phyloP scores from a whole-genome alignment of 2,329 filamentous ascomycete species.

The Byssothecium circinans region DNA sequence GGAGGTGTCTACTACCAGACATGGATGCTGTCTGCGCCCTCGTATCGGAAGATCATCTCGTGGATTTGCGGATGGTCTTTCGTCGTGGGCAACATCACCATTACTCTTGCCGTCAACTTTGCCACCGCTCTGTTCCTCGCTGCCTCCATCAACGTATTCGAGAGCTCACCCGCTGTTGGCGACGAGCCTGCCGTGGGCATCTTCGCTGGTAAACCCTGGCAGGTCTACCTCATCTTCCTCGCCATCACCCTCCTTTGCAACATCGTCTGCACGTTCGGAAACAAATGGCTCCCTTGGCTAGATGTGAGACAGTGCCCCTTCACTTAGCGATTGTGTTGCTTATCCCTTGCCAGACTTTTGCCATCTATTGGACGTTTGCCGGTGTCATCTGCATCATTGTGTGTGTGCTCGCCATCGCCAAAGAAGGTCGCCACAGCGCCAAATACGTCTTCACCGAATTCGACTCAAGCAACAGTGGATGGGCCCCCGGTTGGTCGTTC shows the following conservation, averaged over 20 bases:
- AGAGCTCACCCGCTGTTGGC: slow-evolving; percentile 49
- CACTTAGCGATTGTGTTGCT: slow-evolving; percentile 12
- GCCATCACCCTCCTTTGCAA: slow-evolving; percentile 55
- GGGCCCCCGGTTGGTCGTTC: slow-evolving; percentile 72
- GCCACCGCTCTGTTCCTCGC: slow-evolving; percentile 62
- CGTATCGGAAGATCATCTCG: slow-evolving; percentile 64
- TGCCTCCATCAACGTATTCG: slow-evolving; percentile 59
- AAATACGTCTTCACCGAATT: slow-evolving; percentile 69
- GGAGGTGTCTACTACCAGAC: slow-evolving; percentile 80
- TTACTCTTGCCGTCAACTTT: slow-evolving; percentile 81
- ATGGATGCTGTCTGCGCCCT: slow-evolving; percentile 68
- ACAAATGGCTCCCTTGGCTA: slow-evolving; percentile 59
- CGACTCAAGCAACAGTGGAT: slow-evolving; percentile 65
- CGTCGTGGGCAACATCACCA: slow-evolving; percentile 78
- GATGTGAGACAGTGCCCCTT: slow-evolving; percentile 59
- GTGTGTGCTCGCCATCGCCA: slow-evolving; percentile 66
- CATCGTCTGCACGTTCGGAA: slow-evolving; percentile 54
- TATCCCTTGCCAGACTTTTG: slow-evolving; percentile 59
- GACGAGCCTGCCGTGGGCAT: slow-evolving; percentile 49
- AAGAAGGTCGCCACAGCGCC: slow-evolving; percentile 65
- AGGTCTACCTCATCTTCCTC: slow-evolving; percentile 54
- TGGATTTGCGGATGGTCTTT: slow-evolving; percentile 78
- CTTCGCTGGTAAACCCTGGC: slow-evolving; percentile 48
- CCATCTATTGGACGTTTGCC: slow-evolving; percentile 74
- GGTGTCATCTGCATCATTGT: slow-evolving; percentile 68